Evolutionary conservation across 495 filamentous ascomycete genomes (phyloP), one percentile per base, ranked within the genome.

Genomic region (Penicillium verhagenii): DNA sequence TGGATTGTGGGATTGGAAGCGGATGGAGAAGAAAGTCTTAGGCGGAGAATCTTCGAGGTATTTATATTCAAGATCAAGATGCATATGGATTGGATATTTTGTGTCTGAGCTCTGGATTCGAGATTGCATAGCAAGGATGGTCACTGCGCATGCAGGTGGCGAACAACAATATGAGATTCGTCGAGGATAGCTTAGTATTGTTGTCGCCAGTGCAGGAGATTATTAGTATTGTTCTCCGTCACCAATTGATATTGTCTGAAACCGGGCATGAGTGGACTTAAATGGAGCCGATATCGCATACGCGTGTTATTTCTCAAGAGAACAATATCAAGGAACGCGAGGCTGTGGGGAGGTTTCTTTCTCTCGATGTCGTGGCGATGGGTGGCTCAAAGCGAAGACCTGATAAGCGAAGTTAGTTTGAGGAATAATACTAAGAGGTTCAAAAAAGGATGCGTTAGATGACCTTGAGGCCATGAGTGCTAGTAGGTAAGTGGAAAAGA

Each of bases 1-100:
- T 45, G 59, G 47, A 50, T 47, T 51, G 52, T 55, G 59, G 52
- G 52, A 44, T 60, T 54, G 46, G 52, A 16, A 50, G 39, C 20
- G 26, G 50, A 39, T 33, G 56, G 52, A 60, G 50, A 58, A 18
- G 31, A 59, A 40, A 39, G 14, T 42, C 38, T 23, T 21, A 9
- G 20, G 7, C 38, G 29, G 26, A 52, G 53, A 21, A 4, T 25
- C 18, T 13, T 19, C 26, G 4, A n/a, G 23, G 9, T 54, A 58
- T 58, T 56, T 65, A 65, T 57, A 50, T n/a, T n/a, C n/a, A n/a
- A n/a, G n/a, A n/a, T n/a, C n/a, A n/a, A n/a, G n/a, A n/a, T n/a
- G n/a, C n/a, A n/a, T n/a, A n/a, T n/a, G n/a, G n/a, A n/a, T n/a
- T n/a, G n/a, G n/a, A n/a, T n/a, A n/a, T n/a, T n/a, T n/a, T n/a